A percentile compares a stretch with the other conserved stretches of the same genome.
Conservation (phyloP, 257 asterid species). For the Gynochthodes officinalis region DNA sequence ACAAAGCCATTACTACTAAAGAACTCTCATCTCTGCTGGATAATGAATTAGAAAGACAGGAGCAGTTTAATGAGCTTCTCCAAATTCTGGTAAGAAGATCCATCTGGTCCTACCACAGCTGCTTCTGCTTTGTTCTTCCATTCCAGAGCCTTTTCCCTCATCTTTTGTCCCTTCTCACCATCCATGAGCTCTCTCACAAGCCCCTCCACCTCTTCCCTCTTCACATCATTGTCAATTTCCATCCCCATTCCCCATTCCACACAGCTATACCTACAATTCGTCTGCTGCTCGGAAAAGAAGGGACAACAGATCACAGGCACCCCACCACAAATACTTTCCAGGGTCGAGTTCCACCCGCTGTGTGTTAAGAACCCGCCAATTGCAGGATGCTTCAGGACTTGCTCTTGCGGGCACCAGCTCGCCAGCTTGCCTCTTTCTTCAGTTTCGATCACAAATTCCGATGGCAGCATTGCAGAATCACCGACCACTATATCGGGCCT, state of each 20-base stretch:
- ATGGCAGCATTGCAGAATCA: slow-evolving; percentile 37
- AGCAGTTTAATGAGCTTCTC: slow-evolving; percentile 26
- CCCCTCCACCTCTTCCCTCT: slow-evolving; percentile 46
- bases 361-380: slow-evolving; percentile 52
- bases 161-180: slow-evolving; percentile 44
- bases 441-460: slow-evolving; percentile 34
- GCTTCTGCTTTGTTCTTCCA: slow-evolving; percentile 45
- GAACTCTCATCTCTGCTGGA: too few species aligned
- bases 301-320: slow-evolving; percentile 57
- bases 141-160: slow-evolving; percentile 36
- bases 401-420: slow-evolving; percentile 51
- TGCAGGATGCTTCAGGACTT: slow-evolving; percentile 42
- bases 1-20: too few species aligned
- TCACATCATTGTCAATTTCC: slow-evolving; percentile 46
- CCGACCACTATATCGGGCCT: slow-evolving; percentile 44
- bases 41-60: slow-evolving; percentile 7
- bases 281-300: slow-evolving; percentile 48
- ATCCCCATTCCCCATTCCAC: slow-evolving; percentile 46
- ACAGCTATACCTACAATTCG: slow-evolving; percentile 42
- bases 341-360: slow-evolving; percentile 47
- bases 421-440: slow-evolving; percentile 39
- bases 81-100: slow-evolving; percentile 35
- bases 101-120: slow-evolving; percentile 23
- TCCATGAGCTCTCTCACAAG: slow-evolving; percentile 46
- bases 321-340: slow-evolving; percentile 38